Evolutionary conservation across 2,329 filamentous ascomycete species (phyloP), one percentile per base, ranked within the genome.

Genomic region (Hyphodiscus sp.): DNA sequence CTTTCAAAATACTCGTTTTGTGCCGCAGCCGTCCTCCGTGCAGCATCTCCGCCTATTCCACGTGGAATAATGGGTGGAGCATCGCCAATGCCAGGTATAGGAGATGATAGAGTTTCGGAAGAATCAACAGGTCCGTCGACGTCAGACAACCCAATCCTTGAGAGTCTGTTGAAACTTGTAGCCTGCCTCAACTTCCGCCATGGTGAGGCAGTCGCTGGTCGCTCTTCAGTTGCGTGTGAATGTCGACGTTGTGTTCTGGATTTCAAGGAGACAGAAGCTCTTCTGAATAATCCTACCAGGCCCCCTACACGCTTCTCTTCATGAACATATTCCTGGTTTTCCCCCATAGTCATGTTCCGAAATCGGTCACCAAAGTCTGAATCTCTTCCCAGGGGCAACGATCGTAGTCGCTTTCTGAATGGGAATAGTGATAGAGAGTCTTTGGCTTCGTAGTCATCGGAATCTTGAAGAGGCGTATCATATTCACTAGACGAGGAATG

Each of bases 31-130:
- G 81, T 77, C 8, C 73, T 71, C 19, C 82, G 79, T 53, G 83
- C 81, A 29, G 81, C 81, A 1, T 80, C 81, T n/a, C 76, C 78
- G 38, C 82, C 82, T 0, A 76, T 79, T 51, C 82, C 76, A 11
- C 71, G 71, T 2, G 82, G 82, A 26, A 86, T 84, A 54, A 83
- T 69, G 0, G 82, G 82, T 4, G 82, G 82, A 53, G 78, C 79
- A 30, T 71, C 71, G 29, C 75, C 74, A 53, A 74, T 58, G 41
- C 67, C 65, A 19, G 67, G 65, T 42, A 65, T 61, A 7, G 65
- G 61, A 10, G 59, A 41, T 16, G 55, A 33, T 20, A 60, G 52
- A 46, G 63, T 58, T 15, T 61, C 58, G 20, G 53, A 53, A 6
- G 59, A 58, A 33, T 63, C 61, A 11, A 57, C 55, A 15, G 48